A percentile compares a stretch with the other conserved stretches of the same genome.
These are phyloP conservation scores for Lithocarpus polystachyus DNA, from an alignment of 306 rosid genomes.

Conservation along the genomic window DNA sequence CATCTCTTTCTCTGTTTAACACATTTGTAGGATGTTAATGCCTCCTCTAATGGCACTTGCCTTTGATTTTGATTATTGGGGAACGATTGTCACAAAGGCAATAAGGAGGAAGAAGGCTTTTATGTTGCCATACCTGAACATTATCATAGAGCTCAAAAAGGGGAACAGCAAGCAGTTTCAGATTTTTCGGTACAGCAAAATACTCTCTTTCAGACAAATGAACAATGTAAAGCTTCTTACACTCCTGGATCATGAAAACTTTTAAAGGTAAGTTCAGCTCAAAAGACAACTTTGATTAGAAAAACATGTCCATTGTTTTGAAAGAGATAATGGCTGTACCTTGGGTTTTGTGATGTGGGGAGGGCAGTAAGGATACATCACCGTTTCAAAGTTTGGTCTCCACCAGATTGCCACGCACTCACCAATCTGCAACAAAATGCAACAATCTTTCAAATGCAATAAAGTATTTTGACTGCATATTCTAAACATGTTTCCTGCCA, in stretches of 20 bases:
- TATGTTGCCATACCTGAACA: conserved; percentile 67
- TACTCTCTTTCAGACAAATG: conserved; percentile 96
- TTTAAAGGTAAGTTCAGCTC: neutral
- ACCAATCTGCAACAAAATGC: conserved; percentile 64
- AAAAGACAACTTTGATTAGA: neutral
- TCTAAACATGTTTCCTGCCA: too few species aligned
- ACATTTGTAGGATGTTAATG: too few species aligned
- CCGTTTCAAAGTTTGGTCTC: conserved; percentile 99
- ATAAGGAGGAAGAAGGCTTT: too few species aligned
- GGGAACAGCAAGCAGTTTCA: conserved; percentile 96
- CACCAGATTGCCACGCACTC: conserved; percentile 99
- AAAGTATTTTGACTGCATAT: too few species aligned
- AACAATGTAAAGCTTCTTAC: conserved; percentile 91
- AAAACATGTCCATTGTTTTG: neutral
- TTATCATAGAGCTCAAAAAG: conserved; percentile 98
- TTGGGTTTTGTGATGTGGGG: conserved; percentile 98
- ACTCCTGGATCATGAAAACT: conserved; percentile 51
- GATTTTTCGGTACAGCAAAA: conserved; percentile 94
- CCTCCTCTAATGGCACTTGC: neutral
- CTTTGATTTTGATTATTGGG: too few species aligned
- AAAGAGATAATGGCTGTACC: conserved; percentile 35
- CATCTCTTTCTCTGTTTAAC: too few species aligned
- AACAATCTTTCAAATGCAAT: too few species aligned
- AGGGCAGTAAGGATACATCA: conserved; percentile 98
- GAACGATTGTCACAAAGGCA: too few species aligned